These are phyloP conservation scores for Lecanoromycetidae sp. DNA, from an alignment of 2,329 filamentous ascomycete genomes.

Conservation along the genomic window DNA sequence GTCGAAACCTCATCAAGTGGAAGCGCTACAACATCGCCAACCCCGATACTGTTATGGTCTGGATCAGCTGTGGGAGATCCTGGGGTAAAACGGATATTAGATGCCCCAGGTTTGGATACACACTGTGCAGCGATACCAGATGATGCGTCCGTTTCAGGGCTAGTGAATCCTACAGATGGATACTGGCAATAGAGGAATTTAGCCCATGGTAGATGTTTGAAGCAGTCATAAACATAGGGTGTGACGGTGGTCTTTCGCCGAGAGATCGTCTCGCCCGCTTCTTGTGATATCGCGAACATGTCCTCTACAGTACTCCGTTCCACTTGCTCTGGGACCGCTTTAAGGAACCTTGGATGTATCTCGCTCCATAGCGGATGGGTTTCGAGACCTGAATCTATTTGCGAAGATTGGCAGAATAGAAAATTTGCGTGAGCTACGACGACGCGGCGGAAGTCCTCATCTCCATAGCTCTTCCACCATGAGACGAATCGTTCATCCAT, in stretches of 20 bases:
- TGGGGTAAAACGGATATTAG: constrained; percentile 23
- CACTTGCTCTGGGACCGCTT: constrained; percentile 24
- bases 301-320: constrained; percentile 13
- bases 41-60: constrained; percentile 30
- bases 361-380: constrained; percentile 45
- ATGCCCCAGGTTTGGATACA: no score
- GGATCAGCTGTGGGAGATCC: constrained; percentile 38
- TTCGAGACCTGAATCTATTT: constrained; percentile 32
- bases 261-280: not conserved
- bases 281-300: constrained; percentile 5
- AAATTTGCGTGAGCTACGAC: constrained; percentile 50
- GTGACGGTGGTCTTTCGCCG: constrained; percentile 51
- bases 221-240: constrained; percentile 52
- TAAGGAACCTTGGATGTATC: constrained; percentile 25
- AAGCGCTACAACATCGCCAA: constrained; percentile 41
- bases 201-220: constrained; percentile 42
- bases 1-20: constrained; percentile 35
- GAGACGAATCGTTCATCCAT: constrained; percentile 31
- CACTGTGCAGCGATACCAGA: no score
- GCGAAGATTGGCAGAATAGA: constrained; percentile 51
- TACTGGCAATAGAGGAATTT: constrained; percentile 33
- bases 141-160: no score
- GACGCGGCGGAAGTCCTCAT: constrained; percentile 50
- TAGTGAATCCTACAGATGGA: constrained; percentile 16
- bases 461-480: constrained; percentile 43